Evolutionary conservation across 768 basidiomycete genomes (phyloP).

Genomic region (Leucocoprinus leucothites): DNA sequence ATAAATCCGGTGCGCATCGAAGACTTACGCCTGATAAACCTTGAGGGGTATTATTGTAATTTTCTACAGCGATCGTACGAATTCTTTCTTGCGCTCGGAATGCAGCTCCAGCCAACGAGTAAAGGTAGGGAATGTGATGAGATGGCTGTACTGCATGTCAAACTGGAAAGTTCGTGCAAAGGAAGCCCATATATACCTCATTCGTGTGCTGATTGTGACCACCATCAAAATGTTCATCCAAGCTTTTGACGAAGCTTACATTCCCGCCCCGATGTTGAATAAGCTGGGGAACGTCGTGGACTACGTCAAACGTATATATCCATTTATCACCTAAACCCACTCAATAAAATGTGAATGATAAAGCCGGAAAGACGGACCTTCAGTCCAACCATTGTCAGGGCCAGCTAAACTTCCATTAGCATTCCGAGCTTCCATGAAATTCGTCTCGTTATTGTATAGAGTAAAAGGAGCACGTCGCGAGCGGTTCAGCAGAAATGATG

Average conservation of each 20-base stretch:
- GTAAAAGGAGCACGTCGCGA: slow-evolving; percentile 53
- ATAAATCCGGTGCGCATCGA: not conserved
- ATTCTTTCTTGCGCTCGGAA: slow-evolving; percentile 69
- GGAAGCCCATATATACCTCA: slow-evolving; percentile 42
- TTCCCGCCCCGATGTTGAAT: slow-evolving; percentile 66
- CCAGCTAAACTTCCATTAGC: slow-evolving; percentile 70
- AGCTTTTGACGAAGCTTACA: slow-evolving; percentile 56
- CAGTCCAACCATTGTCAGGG: slow-evolving; percentile 70
- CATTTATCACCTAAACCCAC: slow-evolving; percentile 37
- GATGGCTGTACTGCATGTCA: slow-evolving; percentile 48
- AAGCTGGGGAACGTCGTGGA: slow-evolving; percentile 67
- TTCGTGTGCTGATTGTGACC: slow-evolving; percentile 82
- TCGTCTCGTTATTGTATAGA: slow-evolving; percentile 63
- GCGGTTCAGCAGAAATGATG: slow-evolving; percentile 46
- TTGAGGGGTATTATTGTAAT: slow-evolving; percentile 66
- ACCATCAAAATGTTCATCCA: slow-evolving; percentile 54
- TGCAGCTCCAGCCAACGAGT: slow-evolving; percentile 66
- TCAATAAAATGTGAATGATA: no score
- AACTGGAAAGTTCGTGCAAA: not conserved
- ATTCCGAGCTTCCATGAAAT: slow-evolving; percentile 80
- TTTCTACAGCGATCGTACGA: slow-evolving; percentile 52
- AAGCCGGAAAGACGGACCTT: slow-evolving; percentile 40
- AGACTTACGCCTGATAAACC: slow-evolving; percentile 67
- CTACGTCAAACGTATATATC: slow-evolving; percentile 74
- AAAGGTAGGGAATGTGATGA: slow-evolving; percentile 83